Conservation (phyloP, 768 basidiomycete genomes). For the Rhodotorula babjevae region DNA sequence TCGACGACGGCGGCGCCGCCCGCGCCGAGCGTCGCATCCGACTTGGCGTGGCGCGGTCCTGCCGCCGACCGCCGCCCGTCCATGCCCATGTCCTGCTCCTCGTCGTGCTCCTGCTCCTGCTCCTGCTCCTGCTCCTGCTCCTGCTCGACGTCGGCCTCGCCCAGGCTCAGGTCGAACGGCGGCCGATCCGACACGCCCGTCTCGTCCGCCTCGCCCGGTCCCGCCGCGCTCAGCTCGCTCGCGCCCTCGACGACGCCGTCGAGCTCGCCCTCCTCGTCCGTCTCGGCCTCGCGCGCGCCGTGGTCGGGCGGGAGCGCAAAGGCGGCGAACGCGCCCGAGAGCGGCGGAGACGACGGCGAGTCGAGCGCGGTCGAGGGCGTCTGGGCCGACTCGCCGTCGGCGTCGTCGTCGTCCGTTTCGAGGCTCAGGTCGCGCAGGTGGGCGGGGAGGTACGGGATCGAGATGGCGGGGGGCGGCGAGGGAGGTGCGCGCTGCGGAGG, state of each 20-base stretch:
- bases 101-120: no score
- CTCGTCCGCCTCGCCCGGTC: not conserved
- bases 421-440: not conserved
- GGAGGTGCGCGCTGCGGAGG: not conserved
- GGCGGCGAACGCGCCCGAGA: conserved; percentile 8
- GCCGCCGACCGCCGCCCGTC: no score
- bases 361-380: not conserved
- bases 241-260: not conserved
- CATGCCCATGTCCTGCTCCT: no score
- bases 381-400: not conserved
- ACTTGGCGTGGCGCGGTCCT: no score
- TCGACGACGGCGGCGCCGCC: not conserved
- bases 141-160: not conserved
- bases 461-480: not conserved
- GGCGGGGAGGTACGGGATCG: not conserved
- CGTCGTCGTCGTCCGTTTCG: conserved; percentile 1
- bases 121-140: no score
- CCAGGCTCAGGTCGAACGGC: conserved; percentile 18
- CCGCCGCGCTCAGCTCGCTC: not conserved
- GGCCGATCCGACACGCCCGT: conserved; percentile 2
- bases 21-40: no score
- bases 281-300: not conserved
- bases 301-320: not conserved
- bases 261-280: not conserved
- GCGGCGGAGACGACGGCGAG: not conserved